phyloP scores from a whole-genome alignment of 441 rosid species.

The Viola pubescens region DNA sequence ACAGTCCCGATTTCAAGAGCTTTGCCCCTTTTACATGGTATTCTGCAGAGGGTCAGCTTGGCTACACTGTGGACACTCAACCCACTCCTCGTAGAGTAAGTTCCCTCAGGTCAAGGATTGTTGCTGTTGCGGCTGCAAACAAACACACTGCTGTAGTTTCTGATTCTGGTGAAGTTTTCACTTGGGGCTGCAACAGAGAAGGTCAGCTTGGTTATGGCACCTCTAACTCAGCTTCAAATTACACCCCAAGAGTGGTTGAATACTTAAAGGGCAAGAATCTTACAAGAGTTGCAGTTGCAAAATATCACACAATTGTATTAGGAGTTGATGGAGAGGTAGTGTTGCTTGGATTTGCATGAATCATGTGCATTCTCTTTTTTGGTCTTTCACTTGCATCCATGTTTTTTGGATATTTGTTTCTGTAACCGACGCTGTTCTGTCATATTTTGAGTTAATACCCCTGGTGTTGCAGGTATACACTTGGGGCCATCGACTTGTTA shows the following conservation, averaged over 20 bases:
- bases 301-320: conserved; percentile 81
- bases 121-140: conserved; percentile 96
- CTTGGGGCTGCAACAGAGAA: conserved; percentile 97
- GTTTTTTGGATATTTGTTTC: background rate
- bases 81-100: conserved; percentile 95
- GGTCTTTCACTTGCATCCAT: background rate
- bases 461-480: conserved; percentile 57
- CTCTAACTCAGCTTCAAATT: conserved; percentile 94
- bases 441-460: too few relatives aligned
- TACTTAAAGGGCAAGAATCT: conserved; percentile 78
- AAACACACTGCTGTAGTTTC: conserved; percentile 95
- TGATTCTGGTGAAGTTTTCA: conserved; percentile 87
- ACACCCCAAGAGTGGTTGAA: conserved; percentile 87
- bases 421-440: background rate
- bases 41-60: conserved; percentile 95
- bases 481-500: conserved; percentile 98
- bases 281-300: conserved; percentile 63
- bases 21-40: conserved; percentile 21
- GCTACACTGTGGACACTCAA: conserved; percentile 93
- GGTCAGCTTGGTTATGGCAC: conserved; percentile 99
- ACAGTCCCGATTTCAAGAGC: conserved; percentile 8
- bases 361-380: conserved; percentile 1
- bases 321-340: conserved; percentile 89
- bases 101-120: conserved; percentile 59
- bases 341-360: background rate